Evolutionary conservation across 495 filamentous ascomycete species (phyloP), one percentile per base, ranked within the genome.

Genomic region (Penicillium waksmanii): DNA sequence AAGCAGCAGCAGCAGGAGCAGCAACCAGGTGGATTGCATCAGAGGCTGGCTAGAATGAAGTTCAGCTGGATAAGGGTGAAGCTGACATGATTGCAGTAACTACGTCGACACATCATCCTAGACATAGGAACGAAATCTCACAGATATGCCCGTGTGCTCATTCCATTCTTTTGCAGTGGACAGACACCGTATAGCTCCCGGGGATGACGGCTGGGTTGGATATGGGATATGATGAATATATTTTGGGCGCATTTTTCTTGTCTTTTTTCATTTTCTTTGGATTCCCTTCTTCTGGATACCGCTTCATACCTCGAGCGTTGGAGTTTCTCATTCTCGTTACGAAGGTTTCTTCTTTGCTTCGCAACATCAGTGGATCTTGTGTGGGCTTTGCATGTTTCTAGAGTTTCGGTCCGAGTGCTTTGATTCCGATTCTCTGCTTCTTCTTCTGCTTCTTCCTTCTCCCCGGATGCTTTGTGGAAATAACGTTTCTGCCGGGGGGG

Each of bases 21-120:
- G 36, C 36, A 38, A 13, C 1, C 36, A 38, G 36, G 11, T 38
- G 36, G 11, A 38, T 38, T 38, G 36, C 15, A 12, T 38, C 36
- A 12, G 12, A 33, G 13, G 3, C 19, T 33, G 25, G 47, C 47
- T 12, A 23, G 19, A 21, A 23, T 25, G 38, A 13, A 38, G 4
- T 4, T n/a, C 36, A 38, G 36, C 36, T 38, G 36, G 36, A 13
- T 38, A 9, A 51, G 12, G 38, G 43, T 10, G 27, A 46, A 27
- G 44, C 67, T 64, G 55, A 66, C 49, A 31, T 46, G 15, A 44
- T 44, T 17, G 47, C 59, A 81, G 78, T 57, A 81, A 81, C 64
- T 81, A 81, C 53, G 76, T 81, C 27, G 77, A 80, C 18, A 55
- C 76, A 51, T 73, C 71, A 51, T 73, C 71, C 42, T 76, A 68